Percentiles rank a stretch among this genome's conserved stretches.
Conservation (phyloP, 2,329 filamentous ascomycete genomes). For the Calonectria leucothoes region DNA sequence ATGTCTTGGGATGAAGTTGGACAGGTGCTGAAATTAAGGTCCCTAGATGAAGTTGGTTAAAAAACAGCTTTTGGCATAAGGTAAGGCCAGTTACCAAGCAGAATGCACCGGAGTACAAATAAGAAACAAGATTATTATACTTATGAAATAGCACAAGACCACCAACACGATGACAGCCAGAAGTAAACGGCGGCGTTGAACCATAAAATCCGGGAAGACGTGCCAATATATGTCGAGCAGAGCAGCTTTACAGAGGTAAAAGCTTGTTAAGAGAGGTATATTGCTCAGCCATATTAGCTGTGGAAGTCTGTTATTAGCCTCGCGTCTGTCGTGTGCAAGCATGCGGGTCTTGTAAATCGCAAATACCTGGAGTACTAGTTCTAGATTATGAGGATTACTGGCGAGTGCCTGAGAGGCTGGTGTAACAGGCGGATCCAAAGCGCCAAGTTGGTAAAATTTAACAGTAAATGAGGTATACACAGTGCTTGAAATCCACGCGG, state of each 20-base stretch:
- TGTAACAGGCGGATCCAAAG: background rate
- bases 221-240: background rate
- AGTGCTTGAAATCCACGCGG: background rate
- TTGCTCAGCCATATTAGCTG: background rate
- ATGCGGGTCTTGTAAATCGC: no score
- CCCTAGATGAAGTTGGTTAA: background rate
- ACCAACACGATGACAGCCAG: background rate
- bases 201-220: background rate
- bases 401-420: background rate
- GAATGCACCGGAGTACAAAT: background rate
- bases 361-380: background rate
- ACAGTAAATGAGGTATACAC: background rate
- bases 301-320: background rate
- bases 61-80: background rate
- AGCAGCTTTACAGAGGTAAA: background rate
- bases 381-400: background rate
- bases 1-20: background rate
- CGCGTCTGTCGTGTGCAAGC: background rate
- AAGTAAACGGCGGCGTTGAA: background rate
- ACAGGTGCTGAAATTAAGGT: background rate
- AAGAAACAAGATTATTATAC: background rate
- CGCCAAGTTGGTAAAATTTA: background rate
- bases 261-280: background rate
- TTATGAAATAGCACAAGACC: background rate
- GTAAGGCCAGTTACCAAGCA: background rate